Evolutionary conservation across 2,329 filamentous ascomycete species (phyloP).

Genomic region (Coniella vitis): DNA sequence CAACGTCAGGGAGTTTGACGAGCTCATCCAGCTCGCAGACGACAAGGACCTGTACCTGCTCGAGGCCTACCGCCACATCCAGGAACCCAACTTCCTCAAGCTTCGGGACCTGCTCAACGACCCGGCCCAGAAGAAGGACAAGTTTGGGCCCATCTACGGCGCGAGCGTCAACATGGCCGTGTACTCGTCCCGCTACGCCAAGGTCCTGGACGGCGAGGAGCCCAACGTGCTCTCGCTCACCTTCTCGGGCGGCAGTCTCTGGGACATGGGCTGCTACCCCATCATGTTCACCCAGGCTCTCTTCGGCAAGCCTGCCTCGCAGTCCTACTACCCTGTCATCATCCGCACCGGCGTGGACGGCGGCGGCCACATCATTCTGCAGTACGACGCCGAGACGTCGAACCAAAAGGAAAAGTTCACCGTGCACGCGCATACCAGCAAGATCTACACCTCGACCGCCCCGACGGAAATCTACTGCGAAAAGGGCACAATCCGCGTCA

Average conservation of each 20-base stretch:
- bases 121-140: conserved; percentile 6
- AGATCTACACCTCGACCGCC: conserved; percentile 16
- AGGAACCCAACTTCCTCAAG: conserved; percentile 15
- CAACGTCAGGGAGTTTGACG: conserved; percentile 38
- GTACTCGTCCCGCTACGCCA: conserved; percentile 12
- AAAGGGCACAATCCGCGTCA: conserved; percentile 12
- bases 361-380: conserved; percentile 11
- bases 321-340: conserved; percentile 12
- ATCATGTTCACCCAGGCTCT: conserved; percentile 11
- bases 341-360: conserved; percentile 14
- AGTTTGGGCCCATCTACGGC: conserved; percentile 11
- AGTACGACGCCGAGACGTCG: conserved; percentile 7
- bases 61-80: conserved; percentile 16
- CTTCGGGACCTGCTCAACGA: conserved; percentile 9
- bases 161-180: conserved; percentile 12
- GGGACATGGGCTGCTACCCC: conserved; percentile 16
- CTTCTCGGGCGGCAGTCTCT: conserved; percentile 11
- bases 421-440: conserved; percentile 15
- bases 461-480: conserved; percentile 15
- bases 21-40: conserved; percentile 37
- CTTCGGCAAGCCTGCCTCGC: conserved; percentile 11
- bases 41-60: conserved; percentile 14
- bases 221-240: conserved; percentile 15
- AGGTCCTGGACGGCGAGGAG: conserved; percentile 12
- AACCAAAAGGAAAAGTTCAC: conserved; percentile 14